Evolutionary conservation across 192 early-diverging fungal species (phyloP).

Genomic region (Coemansia sp.): DNA sequence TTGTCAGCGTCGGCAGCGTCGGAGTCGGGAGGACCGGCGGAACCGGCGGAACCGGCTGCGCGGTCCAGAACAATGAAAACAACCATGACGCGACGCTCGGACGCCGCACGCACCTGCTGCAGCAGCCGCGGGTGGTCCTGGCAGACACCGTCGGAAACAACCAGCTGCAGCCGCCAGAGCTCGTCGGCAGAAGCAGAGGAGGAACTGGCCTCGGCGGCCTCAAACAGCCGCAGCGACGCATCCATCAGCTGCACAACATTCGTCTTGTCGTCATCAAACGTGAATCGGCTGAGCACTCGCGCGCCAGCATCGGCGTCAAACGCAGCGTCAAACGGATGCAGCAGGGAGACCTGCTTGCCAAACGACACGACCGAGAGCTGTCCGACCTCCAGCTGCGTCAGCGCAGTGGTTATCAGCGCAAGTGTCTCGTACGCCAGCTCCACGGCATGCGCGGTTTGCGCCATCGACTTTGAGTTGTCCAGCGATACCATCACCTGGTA

Average conservation of each 20-base stretch:
- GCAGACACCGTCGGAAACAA: conserved; percentile 96
- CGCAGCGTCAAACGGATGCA: conserved; percentile 94
- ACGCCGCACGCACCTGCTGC: conserved; percentile 82
- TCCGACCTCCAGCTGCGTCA: conserved; percentile 94
- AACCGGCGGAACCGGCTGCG: conserved; percentile 27
- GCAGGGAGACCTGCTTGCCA: conserved; percentile 80
- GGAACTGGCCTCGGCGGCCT: conserved; percentile 57
- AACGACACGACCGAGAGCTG: conserved; percentile 89
- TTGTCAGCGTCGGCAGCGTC: conserved; percentile 38
- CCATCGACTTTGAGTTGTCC: conserved; percentile 98
- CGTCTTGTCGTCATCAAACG: conserved; percentile 89
- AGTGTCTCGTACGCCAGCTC: conserved; percentile 95
- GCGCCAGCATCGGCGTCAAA: conserved; percentile 92
- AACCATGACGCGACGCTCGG: conserved; percentile 86
- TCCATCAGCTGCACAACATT: conserved; percentile 87
- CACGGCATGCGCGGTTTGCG: conserved; percentile 66
- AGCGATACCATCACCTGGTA: conserved; percentile 99
- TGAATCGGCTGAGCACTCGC: conserved; percentile 84
- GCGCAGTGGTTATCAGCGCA: conserved; percentile 86
- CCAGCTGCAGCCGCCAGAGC: conserved; percentile 94
- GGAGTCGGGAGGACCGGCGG: neutral
- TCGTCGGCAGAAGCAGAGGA: conserved; percentile 26
- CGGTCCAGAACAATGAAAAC: conserved; percentile 95
- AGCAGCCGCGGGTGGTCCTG: conserved; percentile 88
- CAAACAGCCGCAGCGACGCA: conserved; percentile 76